Evolutionary conservation across 1,139 yeast species (phyloP).

Genomic region (Hansenula sp.): DNA sequence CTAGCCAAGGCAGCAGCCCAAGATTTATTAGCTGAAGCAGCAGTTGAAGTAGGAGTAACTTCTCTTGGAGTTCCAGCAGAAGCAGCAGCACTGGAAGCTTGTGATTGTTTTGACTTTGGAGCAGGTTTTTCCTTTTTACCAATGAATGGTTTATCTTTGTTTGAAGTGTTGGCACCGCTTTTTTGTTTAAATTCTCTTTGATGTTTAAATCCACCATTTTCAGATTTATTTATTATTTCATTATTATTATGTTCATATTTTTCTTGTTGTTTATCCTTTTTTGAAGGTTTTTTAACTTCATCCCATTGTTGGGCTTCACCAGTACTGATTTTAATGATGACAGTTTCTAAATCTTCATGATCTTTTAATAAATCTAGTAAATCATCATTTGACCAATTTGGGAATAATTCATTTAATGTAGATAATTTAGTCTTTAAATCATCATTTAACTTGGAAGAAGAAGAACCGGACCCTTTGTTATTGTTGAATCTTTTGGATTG

Average conservation of each 20-base stretch:
- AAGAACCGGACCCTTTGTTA: constrained; percentile 1
- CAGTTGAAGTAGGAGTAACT: constrained; percentile 8
- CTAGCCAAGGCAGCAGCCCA: constrained; percentile 30
- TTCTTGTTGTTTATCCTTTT: constrained; percentile 38
- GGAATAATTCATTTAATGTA: constrained; percentile 80
- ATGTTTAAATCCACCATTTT: constrained; percentile 7
- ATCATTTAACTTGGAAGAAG: constrained; percentile 28
- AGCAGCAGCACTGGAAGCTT: constrained; percentile 6
- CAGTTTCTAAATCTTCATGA: constrained; percentile 71
- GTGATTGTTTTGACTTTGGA: constrained; percentile 2
- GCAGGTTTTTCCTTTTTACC: constrained; percentile 15
- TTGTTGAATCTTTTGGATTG: constrained; percentile 42
- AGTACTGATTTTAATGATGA: constrained; percentile 83
- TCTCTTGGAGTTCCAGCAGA: constrained; percentile 3
- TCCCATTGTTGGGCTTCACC: constrained; percentile 66
- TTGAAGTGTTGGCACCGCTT: constrained; percentile 7
- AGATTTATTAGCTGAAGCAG: constrained; percentile 23
- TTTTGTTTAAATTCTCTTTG: constrained; percentile 7
- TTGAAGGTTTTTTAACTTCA: constrained; percentile 53
- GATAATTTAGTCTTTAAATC: constrained; percentile 46
- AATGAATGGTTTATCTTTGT: constrained; percentile 11
- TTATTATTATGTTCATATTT: constrained; percentile 30
- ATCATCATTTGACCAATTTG: constrained; percentile 92
- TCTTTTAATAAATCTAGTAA: constrained; percentile 73
- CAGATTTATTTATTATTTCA: constrained; percentile 20